phyloP scores from a whole-genome alignment of 768 basidiomycete genomes.

The Leccinum broughii region DNA sequence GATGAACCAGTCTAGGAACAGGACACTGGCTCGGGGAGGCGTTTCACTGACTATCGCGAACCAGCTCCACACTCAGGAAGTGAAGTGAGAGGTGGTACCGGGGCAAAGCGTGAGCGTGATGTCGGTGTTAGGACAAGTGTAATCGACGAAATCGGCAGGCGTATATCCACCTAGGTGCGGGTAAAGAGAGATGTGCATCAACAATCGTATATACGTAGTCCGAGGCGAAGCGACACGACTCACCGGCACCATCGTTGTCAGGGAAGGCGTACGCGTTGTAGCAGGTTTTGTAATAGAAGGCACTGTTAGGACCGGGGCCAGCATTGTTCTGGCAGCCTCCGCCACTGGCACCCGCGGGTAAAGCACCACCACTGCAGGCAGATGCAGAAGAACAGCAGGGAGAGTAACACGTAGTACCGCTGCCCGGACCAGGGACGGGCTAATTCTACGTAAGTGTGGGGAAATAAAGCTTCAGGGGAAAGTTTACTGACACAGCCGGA shows the following conservation, averaged over 20 bases:
- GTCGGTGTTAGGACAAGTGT: constrained; percentile 27
- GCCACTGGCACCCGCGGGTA: constrained; percentile 19
- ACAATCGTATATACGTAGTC: not conserved
- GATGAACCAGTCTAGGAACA: not conserved
- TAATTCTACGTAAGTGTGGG: constrained; percentile 9
- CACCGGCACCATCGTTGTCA: constrained; percentile 33
- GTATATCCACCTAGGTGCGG: not conserved
- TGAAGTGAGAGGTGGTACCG: not conserved
- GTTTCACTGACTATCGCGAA: not conserved
- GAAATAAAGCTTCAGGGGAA: not conserved
- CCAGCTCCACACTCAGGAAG: not conserved
- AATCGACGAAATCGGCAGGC: constrained; percentile 32
- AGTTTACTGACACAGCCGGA: constrained; percentile 31
- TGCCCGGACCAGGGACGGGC: constrained; percentile 31
- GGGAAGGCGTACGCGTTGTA: constrained; percentile 35
- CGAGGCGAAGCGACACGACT: not conserved
- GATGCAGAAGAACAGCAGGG: constrained; percentile 31
- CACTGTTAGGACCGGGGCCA: constrained; percentile 32
- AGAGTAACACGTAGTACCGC: constrained; percentile 26
- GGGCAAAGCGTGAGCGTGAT: constrained; percentile 35
- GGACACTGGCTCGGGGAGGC: not conserved
- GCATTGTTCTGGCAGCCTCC: constrained; percentile 31
- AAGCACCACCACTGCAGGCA: constrained; percentile 31
- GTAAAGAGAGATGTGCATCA: constrained; percentile 1
- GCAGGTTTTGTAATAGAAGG: constrained; percentile 31